Percentiles rank a stretch among this genome's conserved stretches.
Evolutionary conservation across 2,329 filamentous ascomycete species (phyloP).

Genomic region (Cryphonectria japonica): DNA sequence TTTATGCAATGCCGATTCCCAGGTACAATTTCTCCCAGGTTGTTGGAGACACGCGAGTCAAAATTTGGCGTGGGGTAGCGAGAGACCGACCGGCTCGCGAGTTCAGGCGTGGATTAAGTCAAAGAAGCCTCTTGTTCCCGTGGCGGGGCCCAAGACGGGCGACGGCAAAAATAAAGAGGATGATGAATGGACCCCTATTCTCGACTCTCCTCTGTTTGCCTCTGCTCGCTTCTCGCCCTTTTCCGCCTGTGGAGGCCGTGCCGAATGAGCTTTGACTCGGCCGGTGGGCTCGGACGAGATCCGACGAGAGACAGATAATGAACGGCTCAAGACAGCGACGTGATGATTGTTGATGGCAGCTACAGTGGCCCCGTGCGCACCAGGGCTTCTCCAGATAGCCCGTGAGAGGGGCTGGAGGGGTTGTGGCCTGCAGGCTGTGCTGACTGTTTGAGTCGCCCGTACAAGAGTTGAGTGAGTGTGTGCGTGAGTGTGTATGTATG

Average conservation of each 20-base stretch:
- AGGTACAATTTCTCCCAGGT: neutral
- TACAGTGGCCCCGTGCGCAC: neutral
- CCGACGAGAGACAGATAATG: neutral
- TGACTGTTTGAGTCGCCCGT: neutral
- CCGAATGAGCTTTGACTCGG: conserved; percentile 9
- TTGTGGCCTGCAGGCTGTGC: neutral
- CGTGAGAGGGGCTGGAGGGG: neutral
- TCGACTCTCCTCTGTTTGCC: neutral
- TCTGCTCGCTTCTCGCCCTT: conserved; percentile 6
- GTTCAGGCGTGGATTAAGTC: neutral
- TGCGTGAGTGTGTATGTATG: too few relatives aligned
- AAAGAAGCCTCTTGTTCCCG: neutral
- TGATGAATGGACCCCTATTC: conserved; percentile 7
- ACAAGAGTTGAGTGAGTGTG: too few relatives aligned
- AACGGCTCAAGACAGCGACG: neutral
- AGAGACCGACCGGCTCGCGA: neutral
- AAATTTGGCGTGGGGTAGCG: conserved; percentile 10
- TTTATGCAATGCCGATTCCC: neutral
- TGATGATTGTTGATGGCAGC: neutral
- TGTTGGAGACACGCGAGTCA: conserved; percentile 14
- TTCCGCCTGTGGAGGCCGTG: conserved; percentile 1
- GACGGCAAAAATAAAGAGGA: too few relatives aligned
- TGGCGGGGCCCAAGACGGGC: conserved; percentile 3
- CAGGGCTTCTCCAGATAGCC: neutral
- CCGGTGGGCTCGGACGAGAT: conserved; percentile 7